Evolutionary conservation across 2,329 filamentous ascomycete species (phyloP), one percentile per base, ranked within the genome.

Genomic region (Trichoderma sp.): DNA sequence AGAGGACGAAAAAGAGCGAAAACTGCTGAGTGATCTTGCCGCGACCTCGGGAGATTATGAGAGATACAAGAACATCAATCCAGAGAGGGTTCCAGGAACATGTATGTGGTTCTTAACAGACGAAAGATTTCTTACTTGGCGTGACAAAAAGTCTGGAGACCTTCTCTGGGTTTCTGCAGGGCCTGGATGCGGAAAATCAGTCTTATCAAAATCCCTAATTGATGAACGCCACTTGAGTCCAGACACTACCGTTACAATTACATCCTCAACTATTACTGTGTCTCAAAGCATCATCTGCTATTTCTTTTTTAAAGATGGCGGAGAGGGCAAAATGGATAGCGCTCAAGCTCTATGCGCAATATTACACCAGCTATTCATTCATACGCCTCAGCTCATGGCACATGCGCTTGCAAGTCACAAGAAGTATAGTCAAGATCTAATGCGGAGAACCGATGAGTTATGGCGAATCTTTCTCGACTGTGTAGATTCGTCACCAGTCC

Each of bases 231-330:
- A 61, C 20, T 61, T 61, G 23, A 20, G 12, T 17, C 12, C n/a
- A 61, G 13, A 36, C 4, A 36, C 30, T 13, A 61, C 32, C 6
- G 34, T 61, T 36, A 61, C 58, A 23, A 34, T 36, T 23, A 23
- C 58, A 6, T 34, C 58, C 13, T 61, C 58, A 8, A 23, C 58
- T 26, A 36, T 23, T 13, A 61, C 30, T 7, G 58, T 36, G 0
- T 36, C 58, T 4, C 11, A 36, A 32, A 61, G 32, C 20, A 9
- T 36, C 23, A 17, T 61, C n/a, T 80, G 78, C 69, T 77, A 81
- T 65, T 81, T 80, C 74, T 82, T 81, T 70, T 82, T 81, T 72
- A 79, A 81, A 57, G 77, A 79, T 34, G 77, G 76, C 17, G 73
- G 74, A 4, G 70, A 76, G 26, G 69, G 71, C 7, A 77, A 75